Base-by-base conservation (phyloP, 805 yeast genomes). In the Wickerhamiella domercqiae region DNA sequence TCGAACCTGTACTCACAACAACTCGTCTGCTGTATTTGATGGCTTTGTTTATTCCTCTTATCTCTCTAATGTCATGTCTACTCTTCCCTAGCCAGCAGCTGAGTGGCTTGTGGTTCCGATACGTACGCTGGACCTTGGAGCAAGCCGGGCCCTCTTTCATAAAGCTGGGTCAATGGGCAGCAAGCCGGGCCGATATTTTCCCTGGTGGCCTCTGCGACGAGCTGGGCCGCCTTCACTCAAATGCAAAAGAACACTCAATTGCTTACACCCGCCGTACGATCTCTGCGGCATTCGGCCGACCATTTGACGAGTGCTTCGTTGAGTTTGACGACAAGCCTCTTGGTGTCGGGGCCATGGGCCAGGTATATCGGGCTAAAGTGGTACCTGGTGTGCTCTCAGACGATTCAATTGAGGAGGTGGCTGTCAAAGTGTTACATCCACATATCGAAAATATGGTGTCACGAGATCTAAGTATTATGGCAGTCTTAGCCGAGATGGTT, bases 281-380 rank as follows among this genome's bases (percentile, higher is more conserved):
- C 4, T 61, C 68, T 25, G 60, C 67, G 18, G 71, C 86, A 11
- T 79, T 83, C 46, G 71, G 70, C 19, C 50, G 64, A 48, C 59
- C 64, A 6, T 69, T 84, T 44, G 80, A 78, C 13, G 82, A 81
- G 25, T 70, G 84, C 4, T 90, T 87, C 55, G 84, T 76, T 21
- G 82, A 77, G 45, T 81, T 90, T 49, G 60, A 70, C 24, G 74
- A 71, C 21, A 64, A 55, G 28, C 97, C 97, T 0, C 60, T 86
- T 5, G 98, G 98, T 1, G 87, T 87, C n/a, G 98, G 98, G 11
- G 95, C 98, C 1, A 90, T 90, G 61, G 98, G 95, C 1, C 98
- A 90, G 57, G 98, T 90, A 2, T 81, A 87, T 57, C 57, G 70
- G 28, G 96, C 80, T 1, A 74, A 72, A 45, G 57, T 82, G 13